These are phyloP conservation scores for Aethionema arabicum DNA, from an alignment of 345 rosid species.

Conservation along the genomic window DNA sequence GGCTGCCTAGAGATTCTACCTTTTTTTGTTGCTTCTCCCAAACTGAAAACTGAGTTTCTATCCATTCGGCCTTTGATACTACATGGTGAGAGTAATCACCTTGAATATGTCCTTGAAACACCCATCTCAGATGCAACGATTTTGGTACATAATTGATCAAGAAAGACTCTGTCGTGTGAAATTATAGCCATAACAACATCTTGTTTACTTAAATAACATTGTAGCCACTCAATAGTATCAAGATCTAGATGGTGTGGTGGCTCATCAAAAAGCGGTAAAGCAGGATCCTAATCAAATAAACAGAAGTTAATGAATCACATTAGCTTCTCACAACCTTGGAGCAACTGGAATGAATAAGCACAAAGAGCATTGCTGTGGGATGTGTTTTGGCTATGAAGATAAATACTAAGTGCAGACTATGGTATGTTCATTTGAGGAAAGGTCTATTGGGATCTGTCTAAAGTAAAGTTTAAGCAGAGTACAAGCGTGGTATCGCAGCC, in stretches of 20 bases:
- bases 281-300: slow-evolving; percentile 66
- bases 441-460: no score
- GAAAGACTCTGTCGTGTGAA: slow-evolving; percentile 94
- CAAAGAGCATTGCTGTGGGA: no score
- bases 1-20: slow-evolving; percentile 68
- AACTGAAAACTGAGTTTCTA: slow-evolving; percentile 69
- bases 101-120: slow-evolving; percentile 68
- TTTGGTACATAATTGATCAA: slow-evolving; percentile 91
- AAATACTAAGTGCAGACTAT: no score
- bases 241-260: slow-evolving; percentile 96
- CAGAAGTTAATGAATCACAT: background rate
- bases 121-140: slow-evolving; percentile 97
- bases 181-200: slow-evolving; percentile 94
- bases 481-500: no score
- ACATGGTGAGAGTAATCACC: slow-evolving; percentile 91
- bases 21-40: slow-evolving; percentile 96
- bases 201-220: slow-evolving; percentile 83
- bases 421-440: no score
- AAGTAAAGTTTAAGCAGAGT: no score
- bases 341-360: background rate
- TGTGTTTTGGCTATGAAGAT: no score
- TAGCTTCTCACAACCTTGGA: background rate
- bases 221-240: slow-evolving; percentile 96
- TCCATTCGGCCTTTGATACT: slow-evolving; percentile 68
- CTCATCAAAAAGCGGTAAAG: slow-evolving; percentile 87